Evolutionary conservation across 2,329 filamentous ascomycete species (phyloP), one percentile per base, ranked within the genome.

Genomic region (Hypoxylon sp.): DNA sequence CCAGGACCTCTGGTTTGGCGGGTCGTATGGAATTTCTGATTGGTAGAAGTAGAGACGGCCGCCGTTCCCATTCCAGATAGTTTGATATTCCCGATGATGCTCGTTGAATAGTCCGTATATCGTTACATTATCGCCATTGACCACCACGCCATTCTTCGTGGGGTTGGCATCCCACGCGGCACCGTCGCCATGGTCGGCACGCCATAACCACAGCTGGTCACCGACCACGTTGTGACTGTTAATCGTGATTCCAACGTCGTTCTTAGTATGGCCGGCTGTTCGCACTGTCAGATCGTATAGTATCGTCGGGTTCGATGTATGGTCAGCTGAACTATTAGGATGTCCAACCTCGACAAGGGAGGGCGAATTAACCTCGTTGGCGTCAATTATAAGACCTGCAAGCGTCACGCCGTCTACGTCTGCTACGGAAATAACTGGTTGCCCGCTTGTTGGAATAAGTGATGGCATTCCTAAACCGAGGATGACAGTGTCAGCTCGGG

Each of bases 81-180:
- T 79, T 56, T 79, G 77, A 57, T 78, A 75, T 22, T 76, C 74
- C 54, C 77, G 70, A 46, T 79, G 77, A 60, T 79, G 77, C 68
- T 79, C 77, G 53, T 78, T 79, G 68, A 79, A 79, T 13, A 79
- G 68, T 3, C 77, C 77, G 47, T 78, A 79, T 26, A 77, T 74
- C 5, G 70, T 76, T 19, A 78, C 77, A 48, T 76, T 61, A 35
- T 77, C 67, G 5, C 77, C 77, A 59, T 77, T 75, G n/a, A 79
- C 68, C 22, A 78, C 74, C 6, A 78, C 55, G 11, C 77, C 77
- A 63, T 77, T 73, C 58, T 67, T 74, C 5, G 77, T 78, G 8
- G 74, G 76, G 52, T 79, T 79, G 37, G 54, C 65, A 19, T 77
- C 69, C 77, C 77, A 78, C 5, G 70, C 72, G 0, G 74, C 74